These are phyloP conservation scores for Penicillium coprophilum DNA, from an alignment of 495 filamentous ascomycete species.

Conservation along the genomic window DNA sequence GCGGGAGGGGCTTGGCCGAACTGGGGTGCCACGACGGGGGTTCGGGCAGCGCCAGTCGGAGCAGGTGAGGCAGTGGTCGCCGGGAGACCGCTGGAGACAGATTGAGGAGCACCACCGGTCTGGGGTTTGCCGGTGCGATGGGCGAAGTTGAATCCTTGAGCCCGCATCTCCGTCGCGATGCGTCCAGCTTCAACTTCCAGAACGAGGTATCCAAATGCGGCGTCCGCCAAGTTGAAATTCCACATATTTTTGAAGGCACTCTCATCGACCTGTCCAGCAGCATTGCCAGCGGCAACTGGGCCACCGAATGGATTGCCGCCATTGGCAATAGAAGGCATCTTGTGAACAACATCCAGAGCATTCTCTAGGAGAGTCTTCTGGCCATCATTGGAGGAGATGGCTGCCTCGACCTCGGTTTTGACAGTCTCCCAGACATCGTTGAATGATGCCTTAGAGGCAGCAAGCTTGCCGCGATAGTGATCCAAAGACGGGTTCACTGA, in stretches of 20 bases:
- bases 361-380: slow-evolving; percentile 89
- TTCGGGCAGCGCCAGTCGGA: slow-evolving; percentile 29
- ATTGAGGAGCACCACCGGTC: slow-evolving; percentile 38
- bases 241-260: slow-evolving; percentile 99
- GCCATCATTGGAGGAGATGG: slow-evolving; percentile 85
- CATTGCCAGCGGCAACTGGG: slow-evolving; percentile 65
- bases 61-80: slow-evolving; percentile 45
- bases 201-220: slow-evolving; percentile 93
- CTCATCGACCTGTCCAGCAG: slow-evolving; percentile 90
- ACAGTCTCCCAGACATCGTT: slow-evolving; percentile 99
- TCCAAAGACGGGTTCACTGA: slow-evolving; percentile 97
- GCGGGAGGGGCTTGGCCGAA: slow-evolving; percentile 43
- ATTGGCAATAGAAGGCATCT: slow-evolving; percentile 93
- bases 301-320: slow-evolving; percentile 97
- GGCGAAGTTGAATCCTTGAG: slow-evolving; percentile 98
- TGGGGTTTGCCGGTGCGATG: slow-evolving; percentile 65
- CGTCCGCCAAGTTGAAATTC: slow-evolving; percentile 99
- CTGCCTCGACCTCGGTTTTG: slow-evolving; percentile 88
- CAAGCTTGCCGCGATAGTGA: slow-evolving; percentile 98
- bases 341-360: slow-evolving; percentile 84
- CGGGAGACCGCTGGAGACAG: slow-evolving; percentile 32
- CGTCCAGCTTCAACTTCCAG: slow-evolving; percentile 90
- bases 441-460: slow-evolving; percentile 98
- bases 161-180: slow-evolving; percentile 97
- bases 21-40: slow-evolving; percentile 38